Evolutionary conservation across 176 grass and related monocot genomes (phyloP), one percentile per base, ranked within the genome.

Genomic region (Pontederia crassipes): DNA sequence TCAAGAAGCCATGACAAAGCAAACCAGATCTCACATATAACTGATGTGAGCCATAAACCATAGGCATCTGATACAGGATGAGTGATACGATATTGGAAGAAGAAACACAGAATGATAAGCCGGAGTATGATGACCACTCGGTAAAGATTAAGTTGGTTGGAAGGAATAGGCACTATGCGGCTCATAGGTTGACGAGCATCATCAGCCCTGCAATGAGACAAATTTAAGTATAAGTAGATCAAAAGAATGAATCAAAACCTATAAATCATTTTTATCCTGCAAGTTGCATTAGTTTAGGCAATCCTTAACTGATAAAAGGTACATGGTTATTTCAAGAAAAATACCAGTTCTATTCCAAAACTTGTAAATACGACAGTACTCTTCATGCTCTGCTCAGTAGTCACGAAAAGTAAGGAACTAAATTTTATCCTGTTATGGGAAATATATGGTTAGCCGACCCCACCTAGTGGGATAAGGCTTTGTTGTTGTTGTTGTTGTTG

Each of bases 11-110:
- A 95, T 77, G 90, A 95, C 49, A 87, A 65, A 15, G 90, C 90
- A 84, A 90, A 95, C 90, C 90, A 95, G 62, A 95, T 78, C 56
- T 95, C 90, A 55, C 90, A 95, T 62, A 95, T 95, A 12, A 95
- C 90, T 61, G 90, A 95, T 52, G 85, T 83, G 58, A 95, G 82
- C 90, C 90, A 95, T 57, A 95, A 70, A 48, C 78, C 83, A 73
- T 86, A 89, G 26, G 90, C 90, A 86, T 95, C 90, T 8, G 11
- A 13, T 24, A 95, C 90, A 61, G 90, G 83, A 79, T 95, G 83
- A 78, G 86, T 82, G 55, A 89, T 50, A 74, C 90, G 90, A 65
- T 95, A 95, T 54, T 89, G 90, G 72, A 95, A 95, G 78, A 95
- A 95, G 90, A 95, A 86, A 24, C 90, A 77, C 62, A 89, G 64